Conservation (phyloP, 2,329 filamentous ascomycete genomes). For the Lasiodiplodia theobromae region DNA sequence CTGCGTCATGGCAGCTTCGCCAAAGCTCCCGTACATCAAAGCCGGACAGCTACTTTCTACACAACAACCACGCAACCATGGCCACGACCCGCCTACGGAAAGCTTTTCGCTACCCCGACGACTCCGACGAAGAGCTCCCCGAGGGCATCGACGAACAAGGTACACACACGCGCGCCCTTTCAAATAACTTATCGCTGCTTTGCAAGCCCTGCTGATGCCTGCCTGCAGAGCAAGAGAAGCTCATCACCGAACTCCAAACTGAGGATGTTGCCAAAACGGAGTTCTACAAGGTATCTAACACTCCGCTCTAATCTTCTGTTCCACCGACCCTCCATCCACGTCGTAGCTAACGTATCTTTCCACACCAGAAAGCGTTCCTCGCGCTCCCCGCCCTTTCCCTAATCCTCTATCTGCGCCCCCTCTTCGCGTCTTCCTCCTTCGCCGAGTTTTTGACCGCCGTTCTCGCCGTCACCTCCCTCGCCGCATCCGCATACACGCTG, state of each 20-base stretch:
- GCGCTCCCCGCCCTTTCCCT: constrained; percentile 64
- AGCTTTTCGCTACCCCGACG: constrained; percentile 77
- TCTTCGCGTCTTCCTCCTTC: constrained; percentile 50
- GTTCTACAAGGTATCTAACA: constrained; percentile 41
- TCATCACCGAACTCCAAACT: constrained; percentile 63
- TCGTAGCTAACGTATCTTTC: constrained; percentile 39
- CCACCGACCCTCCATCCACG: constrained; percentile 19
- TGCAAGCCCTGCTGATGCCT: constrained; percentile 31
- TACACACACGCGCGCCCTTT: constrained; percentile 41
- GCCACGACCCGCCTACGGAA: constrained; percentile 71
- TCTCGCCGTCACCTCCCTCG: constrained; percentile 68
- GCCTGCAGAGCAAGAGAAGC: constrained; percentile 66
- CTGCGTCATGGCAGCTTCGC: constrained; percentile 23
- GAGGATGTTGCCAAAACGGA: constrained; percentile 57
- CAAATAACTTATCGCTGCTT: neutral
- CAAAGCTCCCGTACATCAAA: constrained; percentile 7
- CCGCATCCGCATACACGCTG: constrained; percentile 68
- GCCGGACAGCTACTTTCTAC: neutral
- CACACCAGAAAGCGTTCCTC: constrained; percentile 56
- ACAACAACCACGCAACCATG: constrained; percentile 44
- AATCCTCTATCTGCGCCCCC: constrained; percentile 62
- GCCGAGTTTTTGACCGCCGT: constrained; percentile 57
- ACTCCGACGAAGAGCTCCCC: constrained; percentile 62
- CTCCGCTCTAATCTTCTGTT: constrained; percentile 29
- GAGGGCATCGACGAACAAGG: constrained; percentile 79